Evolutionary conservation across 1,284 basidiomycete genomes (phyloP), one percentile per base, ranked within the genome.

Genomic region (Schizophyllum amplum): DNA sequence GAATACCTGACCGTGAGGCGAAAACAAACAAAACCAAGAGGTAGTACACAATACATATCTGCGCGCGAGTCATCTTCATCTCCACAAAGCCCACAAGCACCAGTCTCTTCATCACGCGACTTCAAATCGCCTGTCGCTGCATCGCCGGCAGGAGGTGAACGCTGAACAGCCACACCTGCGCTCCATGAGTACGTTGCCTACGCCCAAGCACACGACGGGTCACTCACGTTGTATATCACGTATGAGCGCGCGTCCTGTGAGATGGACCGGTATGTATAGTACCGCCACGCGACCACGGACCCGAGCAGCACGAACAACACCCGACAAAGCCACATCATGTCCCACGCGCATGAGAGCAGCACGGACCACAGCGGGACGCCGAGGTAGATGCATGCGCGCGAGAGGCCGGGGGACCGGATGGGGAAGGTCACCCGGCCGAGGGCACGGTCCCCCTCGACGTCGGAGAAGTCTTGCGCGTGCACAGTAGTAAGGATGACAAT

Each of bases 391-490:
- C 59, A 59, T 21, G 59, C 11, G 0, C 68, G 59, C 1, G 69
- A 68, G 6, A 59, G 54, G 46, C 64, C 56, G 0, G 71, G 73
- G 0, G 65, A 64, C 24, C 66, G 61, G 23, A 74, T 70, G 1
- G 75, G 74, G 7, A 75, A 61, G 0, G 74, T 74, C 0, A 63
- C 52, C 9, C 75, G 65, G 1, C 71, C 69, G 1, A 59, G 57
- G 1, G 52, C 54, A 0, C 49, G 55, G 54, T 76, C 74, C 2
- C 74, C 75, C 5, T 63, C 66, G 1, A 67, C 60, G 50, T 75
- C 75, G 6, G 67, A 57, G 60, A 72, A 76, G 52, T 75, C 74
- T 59, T 75, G 74, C 0, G 70, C 67, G 4, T 75, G 72, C 7
- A 74, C 69, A 5, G 74, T 75, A 1, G 71, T 66, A 48, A 66